Base-by-base conservation (phyloP, 75 land plant genomes). In the Ceratopteris richardii region DNA sequence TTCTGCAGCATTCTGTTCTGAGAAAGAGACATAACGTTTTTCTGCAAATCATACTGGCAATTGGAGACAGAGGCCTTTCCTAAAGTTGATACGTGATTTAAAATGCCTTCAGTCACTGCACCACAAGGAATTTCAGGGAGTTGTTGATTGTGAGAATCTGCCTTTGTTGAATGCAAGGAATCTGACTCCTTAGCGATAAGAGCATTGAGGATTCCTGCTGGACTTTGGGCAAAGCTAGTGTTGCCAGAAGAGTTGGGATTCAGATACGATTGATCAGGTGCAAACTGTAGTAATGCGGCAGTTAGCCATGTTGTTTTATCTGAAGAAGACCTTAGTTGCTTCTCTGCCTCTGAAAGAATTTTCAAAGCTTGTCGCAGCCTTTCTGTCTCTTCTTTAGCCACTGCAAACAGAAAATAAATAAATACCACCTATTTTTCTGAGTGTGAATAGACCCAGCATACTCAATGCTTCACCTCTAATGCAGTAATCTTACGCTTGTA, bases 341-440 rank as follows among this genome's bases (percentile, higher is more conserved):
- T 95, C 62, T 95, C 99, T 18, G 99, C 91, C 59, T 90, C 92
- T 22, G 97, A 90, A n/a, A 95, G 71, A n/a, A 79, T 84, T 56
- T 78, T 95, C 53, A 95, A 58, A 41, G 99, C 99, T 63, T 87
- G 88, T 14, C 92, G 83, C 14, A 95, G 66, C 61, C 86, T 92
- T 53, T 82, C 88, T 76, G 76, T 76, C 13, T 95, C 92, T 63
- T 87, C 97, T 62, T 89, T 95, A 18, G 77, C 64, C 56, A 85
- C 99, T 95, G 86, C 41, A 86, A 60, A 4, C n/a, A n/a, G n/a
- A n/a, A n/a, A n/a, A n/a, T n/a, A n/a, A n/a, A n/a, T n/a, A n/a
- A n/a, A n/a, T n/a, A n/a, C n/a, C n/a, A n/a, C n/a, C n/a, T n/a
- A n/a, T n/a, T n/a, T n/a, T n/a, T n/a, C n/a, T n/a, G n/a, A n/a